Base-by-base conservation (phyloP, 768 basidiomycete genomes). In the Termitomyces sp. region DNA sequence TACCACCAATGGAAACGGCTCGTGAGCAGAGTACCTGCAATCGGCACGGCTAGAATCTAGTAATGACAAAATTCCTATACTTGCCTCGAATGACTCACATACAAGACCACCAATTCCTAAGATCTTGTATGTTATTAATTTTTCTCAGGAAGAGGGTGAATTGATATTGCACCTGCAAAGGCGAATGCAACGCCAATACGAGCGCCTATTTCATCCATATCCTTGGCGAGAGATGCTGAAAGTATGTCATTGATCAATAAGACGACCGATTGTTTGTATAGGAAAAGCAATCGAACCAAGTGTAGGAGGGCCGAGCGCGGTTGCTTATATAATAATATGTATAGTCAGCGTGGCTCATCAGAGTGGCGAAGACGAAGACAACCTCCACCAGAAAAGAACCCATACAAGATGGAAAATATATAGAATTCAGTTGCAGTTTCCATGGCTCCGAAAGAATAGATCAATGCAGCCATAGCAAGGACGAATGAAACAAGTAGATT, bases 361-460 rank as follows among this genome's bases (percentile, higher is more conserved):
- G 9, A n/a, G 1, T n/a, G 52, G n/a, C 5, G 43, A 53, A 18
- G 6, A 53, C 41, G n/a, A 10, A 41, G 20, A 30, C 6, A 43
- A 54, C 54, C 44, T 54, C 44, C 54, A 9, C 54, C 54, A 44
- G 54, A 54, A 41, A 54, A 54, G 33, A 46, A 54, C 6, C 54
- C 54, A 36, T 54, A 54, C 16, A 54, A 33, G 8, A 8, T 41
- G 14, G 54, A 26, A 46, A 43, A 44, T 13, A 16, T 24, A 18
- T 16, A 46, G 44, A 54, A 54, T 20, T 33, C 54, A 2, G 32
- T 24, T 3, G 22, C 16, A 18, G 54, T 46, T 14, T 44, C 16
- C 16, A 46, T 43, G 32, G 54, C 54, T 24, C 41, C 44, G 26
- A 54, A 35, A 32, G 33, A 44, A 32, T 44, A 54, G 9, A 54